Base-by-base conservation (phyloP, 257 asterid species). In the Solanum neorickii region DNA sequence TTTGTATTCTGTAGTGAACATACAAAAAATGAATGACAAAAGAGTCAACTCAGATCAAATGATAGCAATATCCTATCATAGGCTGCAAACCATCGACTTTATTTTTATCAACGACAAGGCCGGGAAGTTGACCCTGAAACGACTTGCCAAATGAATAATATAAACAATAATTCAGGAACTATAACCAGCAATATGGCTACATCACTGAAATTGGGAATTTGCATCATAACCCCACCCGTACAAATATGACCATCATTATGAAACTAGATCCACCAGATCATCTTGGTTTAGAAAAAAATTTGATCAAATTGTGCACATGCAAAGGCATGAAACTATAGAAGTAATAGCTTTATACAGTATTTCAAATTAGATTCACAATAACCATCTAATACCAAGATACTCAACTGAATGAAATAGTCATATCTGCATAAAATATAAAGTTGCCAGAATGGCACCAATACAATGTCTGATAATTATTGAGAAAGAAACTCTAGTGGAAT, bases 1-100 rank as follows among this genome's bases (percentile, higher is more conserved):
- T 86, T 98, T 98, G 88, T 94, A 97, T 89, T 95, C 98, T 97
- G 98, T 93, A 49, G 66, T 80, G 66, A 80, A 80, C 42, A 80
- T 80, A 80, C 42, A 46, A 29, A 80, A 80, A 29, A 80, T 80
- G 69, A 47, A 80, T 18, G 69, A 47, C 29, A 47, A 80, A 80
- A 47, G 68, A 80, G 85, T 80, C 68, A 80, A 68, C 18, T 49
- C 15, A 80, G 69, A 80, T 80, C 44, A 47, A 80, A 47, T 29
- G 68, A 80, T 68, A 80, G 44, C 11, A 78, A 80, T 80, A 49
- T 27, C 41, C 68, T 29, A 47, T 27, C 18, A 29, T 9, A 80
- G 66, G 18, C 69, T 16, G 69, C 85, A 29, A 80, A 80, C 29
- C 44, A 29, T 49, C 31, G 62, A 29, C 44, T 49, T 11, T 47